phyloP scores from a whole-genome alignment of 2,329 filamentous ascomycete genomes.

The Cercospora nicotianae region DNA sequence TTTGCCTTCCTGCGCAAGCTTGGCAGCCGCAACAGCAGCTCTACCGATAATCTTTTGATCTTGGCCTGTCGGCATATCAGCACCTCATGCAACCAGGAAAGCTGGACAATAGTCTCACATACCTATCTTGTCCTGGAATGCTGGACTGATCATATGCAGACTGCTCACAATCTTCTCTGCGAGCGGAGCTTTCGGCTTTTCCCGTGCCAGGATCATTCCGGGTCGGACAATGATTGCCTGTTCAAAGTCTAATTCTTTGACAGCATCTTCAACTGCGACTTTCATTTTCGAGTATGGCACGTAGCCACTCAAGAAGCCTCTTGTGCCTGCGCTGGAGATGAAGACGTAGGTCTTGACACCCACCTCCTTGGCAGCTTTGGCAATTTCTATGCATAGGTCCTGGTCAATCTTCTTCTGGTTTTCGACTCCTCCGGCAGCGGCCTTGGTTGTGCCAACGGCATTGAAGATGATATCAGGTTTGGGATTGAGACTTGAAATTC shows the following conservation, averaged over 20 bases:
- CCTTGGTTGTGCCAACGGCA: slow-evolving; percentile 40
- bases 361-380: slow-evolving; percentile 40
- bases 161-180: slow-evolving; percentile 28
- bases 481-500: slow-evolving; percentile 17
- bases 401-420: slow-evolving; percentile 45
- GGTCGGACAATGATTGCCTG: slow-evolving; percentile 41
- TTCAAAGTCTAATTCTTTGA: slow-evolving; percentile 41
- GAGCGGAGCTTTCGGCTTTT: slow-evolving; percentile 21
- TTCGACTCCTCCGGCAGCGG: slow-evolving; percentile 37
- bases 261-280: slow-evolving; percentile 40
- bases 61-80: slow-evolving; percentile 17
- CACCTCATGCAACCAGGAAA: not conserved
- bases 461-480: slow-evolving; percentile 26
- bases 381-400: slow-evolving; percentile 40
- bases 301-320: slow-evolving; percentile 33
- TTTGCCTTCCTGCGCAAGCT: slow-evolving; percentile 22
- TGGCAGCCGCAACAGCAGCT: slow-evolving; percentile 21
- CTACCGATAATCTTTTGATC: slow-evolving; percentile 25
- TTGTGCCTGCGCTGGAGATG: slow-evolving; percentile 40
- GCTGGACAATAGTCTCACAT: not conserved
- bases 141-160: slow-evolving; percentile 21
- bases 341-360: slow-evolving; percentile 42
- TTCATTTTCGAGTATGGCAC: slow-evolving; percentile 44
- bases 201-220: slow-evolving; percentile 39
- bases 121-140: slow-evolving; percentile 23